Conservation (phyloP, 352 stramenopile species). For the Phytopythium mirpurense region DNA sequence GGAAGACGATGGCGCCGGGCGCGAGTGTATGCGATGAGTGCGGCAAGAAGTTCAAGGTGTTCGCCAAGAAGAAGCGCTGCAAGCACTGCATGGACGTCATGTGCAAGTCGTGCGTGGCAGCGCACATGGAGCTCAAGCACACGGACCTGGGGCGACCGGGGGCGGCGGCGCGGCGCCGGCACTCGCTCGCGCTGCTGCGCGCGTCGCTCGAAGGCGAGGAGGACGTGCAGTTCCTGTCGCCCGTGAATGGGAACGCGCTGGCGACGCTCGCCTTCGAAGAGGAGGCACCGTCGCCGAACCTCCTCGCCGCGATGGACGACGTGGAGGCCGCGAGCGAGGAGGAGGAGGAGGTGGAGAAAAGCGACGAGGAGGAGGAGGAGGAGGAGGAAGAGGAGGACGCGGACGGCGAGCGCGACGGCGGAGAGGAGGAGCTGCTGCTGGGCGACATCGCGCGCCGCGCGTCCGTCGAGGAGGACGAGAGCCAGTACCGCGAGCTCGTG, state of each 20-base stretch:
- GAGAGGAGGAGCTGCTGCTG: constrained; percentile 35
- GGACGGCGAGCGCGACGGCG: constrained; percentile 10
- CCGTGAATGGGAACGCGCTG: constrained; percentile 16
- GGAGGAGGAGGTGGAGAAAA: constrained; percentile 27
- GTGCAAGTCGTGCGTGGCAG: constrained; percentile 47
- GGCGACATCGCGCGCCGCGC: constrained; percentile 26
- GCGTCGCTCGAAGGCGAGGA: constrained; percentile 7
- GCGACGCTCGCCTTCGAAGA: constrained; percentile 16
- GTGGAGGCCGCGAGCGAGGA: constrained; percentile 15
- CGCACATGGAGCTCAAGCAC: constrained; percentile 48
- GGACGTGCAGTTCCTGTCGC: constrained; percentile 47
- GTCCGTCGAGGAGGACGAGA: constrained; percentile 47
- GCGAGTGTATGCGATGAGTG: constrained; percentile 40
- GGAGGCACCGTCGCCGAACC: constrained; percentile 18
- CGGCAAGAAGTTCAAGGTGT: constrained; percentile 76
- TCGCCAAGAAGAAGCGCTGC: constrained; percentile 64
- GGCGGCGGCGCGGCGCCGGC: constrained; percentile 8
- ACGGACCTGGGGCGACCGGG: constrained; percentile 14
- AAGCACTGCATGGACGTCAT: constrained; percentile 54
- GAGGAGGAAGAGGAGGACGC: constrained; percentile 27
- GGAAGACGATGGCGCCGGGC: neutral
- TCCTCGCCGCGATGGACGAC: constrained; percentile 14
- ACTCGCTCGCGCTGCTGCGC: neutral
- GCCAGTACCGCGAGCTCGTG: constrained; percentile 43
- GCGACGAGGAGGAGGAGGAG: constrained; percentile 37